A percentile compares a stretch with the other conserved stretches of the same genome.
Evolutionary conservation across 345 rosid species (phyloP).

Genomic region (Nasturtium officinale): DNA sequence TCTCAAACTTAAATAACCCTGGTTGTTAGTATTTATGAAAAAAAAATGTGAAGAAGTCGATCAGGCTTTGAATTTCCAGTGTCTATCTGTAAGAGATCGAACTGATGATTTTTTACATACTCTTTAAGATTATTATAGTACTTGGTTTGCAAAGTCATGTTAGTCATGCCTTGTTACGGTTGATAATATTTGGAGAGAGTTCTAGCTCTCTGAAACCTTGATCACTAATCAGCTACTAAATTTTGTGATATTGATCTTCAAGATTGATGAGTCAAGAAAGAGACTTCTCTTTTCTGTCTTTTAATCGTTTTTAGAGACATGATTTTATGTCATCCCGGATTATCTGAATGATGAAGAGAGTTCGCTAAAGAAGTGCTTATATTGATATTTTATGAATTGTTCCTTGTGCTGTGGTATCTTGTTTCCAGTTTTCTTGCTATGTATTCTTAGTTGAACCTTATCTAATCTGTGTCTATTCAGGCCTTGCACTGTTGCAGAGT

Average conservation of each 20-base stretch:
- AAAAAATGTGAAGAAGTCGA: not conserved
- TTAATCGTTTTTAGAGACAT: not conserved
- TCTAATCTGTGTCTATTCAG: slow-evolving; percentile 48
- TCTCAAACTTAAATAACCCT: slow-evolving; percentile 14
- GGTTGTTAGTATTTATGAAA: not conserved
- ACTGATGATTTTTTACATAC: not conserved
- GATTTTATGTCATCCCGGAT: not conserved
- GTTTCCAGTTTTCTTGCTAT: not conserved
- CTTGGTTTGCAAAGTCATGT: not conserved
- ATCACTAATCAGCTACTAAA: not conserved
- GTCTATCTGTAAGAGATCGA: not conserved
- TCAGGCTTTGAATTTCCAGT: not conserved
- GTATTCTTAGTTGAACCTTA: slow-evolving; percentile 13
- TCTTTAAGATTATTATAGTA: not conserved
- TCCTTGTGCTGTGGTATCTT: not conserved
- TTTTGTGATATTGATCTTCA: not conserved
- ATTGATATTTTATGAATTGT: not conserved
- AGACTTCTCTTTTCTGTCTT: not conserved
- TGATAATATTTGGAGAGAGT: slow-evolving; percentile 2
- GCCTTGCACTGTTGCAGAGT: slow-evolving; percentile 84
- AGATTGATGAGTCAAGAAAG: not conserved
- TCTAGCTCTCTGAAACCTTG: slow-evolving; percentile 7
- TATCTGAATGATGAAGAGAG: not conserved
- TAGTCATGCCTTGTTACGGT: slow-evolving; percentile 1
- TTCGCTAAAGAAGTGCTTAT: not conserved